These are phyloP conservation scores for Lipomyces starkeyi DNA, from an alignment of 805 yeast genomes.

Conservation along the genomic window DNA sequence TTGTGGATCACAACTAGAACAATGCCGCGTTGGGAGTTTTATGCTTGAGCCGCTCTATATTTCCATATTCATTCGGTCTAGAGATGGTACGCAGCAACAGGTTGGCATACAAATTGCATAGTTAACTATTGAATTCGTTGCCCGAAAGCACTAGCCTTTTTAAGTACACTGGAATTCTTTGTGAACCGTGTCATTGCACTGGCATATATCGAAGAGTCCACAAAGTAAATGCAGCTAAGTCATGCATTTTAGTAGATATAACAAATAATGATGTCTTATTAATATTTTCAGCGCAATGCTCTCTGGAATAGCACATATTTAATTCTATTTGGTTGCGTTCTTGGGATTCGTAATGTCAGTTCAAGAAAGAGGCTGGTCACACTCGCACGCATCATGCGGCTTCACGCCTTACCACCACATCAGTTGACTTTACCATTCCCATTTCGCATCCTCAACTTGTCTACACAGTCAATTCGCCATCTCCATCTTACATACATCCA, in stretches of 20 bases:
- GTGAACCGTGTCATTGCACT: neutral
- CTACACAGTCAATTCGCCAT: neutral
- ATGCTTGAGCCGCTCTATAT: too few relatives aligned
- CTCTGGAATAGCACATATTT: neutral
- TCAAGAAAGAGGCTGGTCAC: neutral
- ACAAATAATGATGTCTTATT: too few relatives aligned
- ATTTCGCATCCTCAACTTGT: neutral
- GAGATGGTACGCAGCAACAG: too few relatives aligned
- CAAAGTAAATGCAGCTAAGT: too few relatives aligned
- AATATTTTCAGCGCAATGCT: neutral
- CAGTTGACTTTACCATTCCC: too few relatives aligned
- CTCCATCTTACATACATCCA: neutral
- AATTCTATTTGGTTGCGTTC: neutral
- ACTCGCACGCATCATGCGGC: slow-evolving; percentile 1
- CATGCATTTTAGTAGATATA: neutral
- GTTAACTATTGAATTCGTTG: neutral
- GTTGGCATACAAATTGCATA: too few relatives aligned
- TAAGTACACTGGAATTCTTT: neutral
- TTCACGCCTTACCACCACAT: neutral
- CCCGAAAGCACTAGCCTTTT: neutral
- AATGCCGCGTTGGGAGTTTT: too few relatives aligned
- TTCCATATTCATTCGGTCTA: too few relatives aligned
- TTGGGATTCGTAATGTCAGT: too few relatives aligned
- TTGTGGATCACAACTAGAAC: too few relatives aligned
- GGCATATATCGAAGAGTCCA: neutral